Evolutionary conservation across 805 yeast species (phyloP).

Genomic region (Candida coleopterorum): DNA sequence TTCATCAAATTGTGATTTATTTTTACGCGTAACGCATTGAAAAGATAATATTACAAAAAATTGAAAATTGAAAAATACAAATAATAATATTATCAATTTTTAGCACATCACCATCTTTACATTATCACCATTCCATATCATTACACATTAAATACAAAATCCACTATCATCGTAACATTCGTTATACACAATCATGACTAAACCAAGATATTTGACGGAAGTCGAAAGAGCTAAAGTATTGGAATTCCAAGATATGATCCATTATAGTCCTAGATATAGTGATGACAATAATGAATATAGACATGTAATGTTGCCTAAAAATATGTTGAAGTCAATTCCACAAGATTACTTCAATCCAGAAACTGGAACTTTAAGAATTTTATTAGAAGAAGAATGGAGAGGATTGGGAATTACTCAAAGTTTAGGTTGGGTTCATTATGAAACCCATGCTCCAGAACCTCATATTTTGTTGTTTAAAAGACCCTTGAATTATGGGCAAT

Average conservation of each 20-base stretch:
- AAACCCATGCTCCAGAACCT: conserved; percentile 97
- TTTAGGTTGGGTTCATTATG: conserved; percentile 96
- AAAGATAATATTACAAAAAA: background rate
- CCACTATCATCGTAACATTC: no score
- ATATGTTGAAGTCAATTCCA: conserved; percentile 91
- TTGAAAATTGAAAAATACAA: no score
- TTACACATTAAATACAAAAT: no score
- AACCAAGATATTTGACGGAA: conserved; percentile 72
- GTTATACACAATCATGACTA: conserved; percentile 23
- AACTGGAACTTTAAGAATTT: conserved; percentile 86
- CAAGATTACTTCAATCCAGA: conserved; percentile 90
- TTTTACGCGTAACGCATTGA: background rate
- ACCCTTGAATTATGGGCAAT: conserved; percentile 51
- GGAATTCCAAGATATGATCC: conserved; percentile 91
- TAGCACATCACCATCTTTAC: background rate
- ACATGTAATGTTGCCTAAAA: conserved; percentile 95
- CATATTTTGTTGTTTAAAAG: conserved; percentile 83
- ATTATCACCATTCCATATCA: no score
- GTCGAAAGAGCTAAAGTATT: conserved; percentile 80
- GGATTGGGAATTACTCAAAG: conserved; percentile 97
- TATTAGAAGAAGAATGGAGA: conserved; percentile 97
- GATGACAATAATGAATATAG: conserved; percentile 92
- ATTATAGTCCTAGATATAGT: conserved; percentile 88
- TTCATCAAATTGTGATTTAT: no score
- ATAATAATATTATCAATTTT: no score